phyloP scores from a whole-genome alignment of 1,284 basidiomycete species.

The Porphyrellus sp. region DNA sequence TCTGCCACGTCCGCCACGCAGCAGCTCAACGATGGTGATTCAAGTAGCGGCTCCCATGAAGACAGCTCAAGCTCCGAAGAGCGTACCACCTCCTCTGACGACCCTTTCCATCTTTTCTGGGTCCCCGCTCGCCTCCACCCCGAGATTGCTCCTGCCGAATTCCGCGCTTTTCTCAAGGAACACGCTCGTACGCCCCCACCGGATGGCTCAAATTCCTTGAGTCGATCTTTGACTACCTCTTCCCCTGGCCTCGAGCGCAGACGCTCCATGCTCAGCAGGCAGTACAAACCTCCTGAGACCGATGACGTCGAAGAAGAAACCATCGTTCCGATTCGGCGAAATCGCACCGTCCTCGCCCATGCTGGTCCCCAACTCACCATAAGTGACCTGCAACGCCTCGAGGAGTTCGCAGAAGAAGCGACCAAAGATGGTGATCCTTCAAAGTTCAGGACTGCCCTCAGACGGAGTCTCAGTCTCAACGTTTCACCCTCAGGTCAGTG shows the following conservation, averaged over 20 bases:
- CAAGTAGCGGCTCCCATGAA: constrained; percentile 47
- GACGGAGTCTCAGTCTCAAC: constrained; percentile 87
- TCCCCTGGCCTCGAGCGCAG: constrained; percentile 65
- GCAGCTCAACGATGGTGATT: constrained; percentile 40
- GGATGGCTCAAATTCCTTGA: constrained; percentile 43
- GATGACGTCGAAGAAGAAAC: constrained; percentile 71
- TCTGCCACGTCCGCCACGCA: constrained; percentile 34
- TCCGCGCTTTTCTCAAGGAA: constrained; percentile 91
- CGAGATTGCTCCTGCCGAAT: constrained; percentile 95
- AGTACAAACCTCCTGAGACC: constrained; percentile 75
- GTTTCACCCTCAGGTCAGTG: constrained; percentile 78
- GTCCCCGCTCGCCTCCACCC: constrained; percentile 95
- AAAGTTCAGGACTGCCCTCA: constrained; percentile 76
- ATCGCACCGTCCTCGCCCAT: constrained; percentile 62
- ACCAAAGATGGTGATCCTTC: constrained; percentile 81
- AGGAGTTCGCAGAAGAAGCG: constrained; percentile 88
- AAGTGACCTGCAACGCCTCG: constrained; percentile 87
- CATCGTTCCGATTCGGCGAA: constrained; percentile 65
- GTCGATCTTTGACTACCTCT: constrained; percentile 39
- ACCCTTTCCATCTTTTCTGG: constrained; percentile 92
- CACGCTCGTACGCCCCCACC: constrained; percentile 67
- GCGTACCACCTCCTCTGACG: constrained; percentile 44
- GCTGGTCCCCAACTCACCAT: constrained; percentile 80
- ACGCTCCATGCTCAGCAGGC: constrained; percentile 87
- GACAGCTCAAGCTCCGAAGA: constrained; percentile 40